Conservation (phyloP, 345 rosid species). For the rapeseed (Brassica napus) region Da-Ae NC_063449.1:33250001-33250500, state of each 20-base stretch:
- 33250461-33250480: constrained; percentile 95
- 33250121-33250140: constrained; percentile 89
- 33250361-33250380: constrained; percentile 94
- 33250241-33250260: constrained; percentile 66
- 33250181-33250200: neutral
- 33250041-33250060: constrained; percentile 82
- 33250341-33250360: constrained; percentile 84
- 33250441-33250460: constrained; percentile 57
- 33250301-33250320: constrained; percentile 81
- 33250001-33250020: constrained; percentile 81
- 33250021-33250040: constrained; percentile 94
- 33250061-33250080: constrained; percentile 76
- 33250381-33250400: constrained; percentile 34
- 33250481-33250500: constrained; percentile 84
- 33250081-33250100: constrained; percentile 86
- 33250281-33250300: constrained; percentile 62
- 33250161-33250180: constrained; percentile 55
- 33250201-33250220: neutral
- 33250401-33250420: neutral
- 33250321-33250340: constrained; percentile 93
- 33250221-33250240: constrained; percentile 41
- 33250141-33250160: constrained; percentile 79
- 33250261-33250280: constrained; percentile 75
- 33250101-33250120: constrained; percentile 78
- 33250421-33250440: neutral